Evolutionary conservation across 495 filamentous ascomycete species (phyloP).

Genomic region (Aspergillus sclerotiicarbonarius): DNA sequence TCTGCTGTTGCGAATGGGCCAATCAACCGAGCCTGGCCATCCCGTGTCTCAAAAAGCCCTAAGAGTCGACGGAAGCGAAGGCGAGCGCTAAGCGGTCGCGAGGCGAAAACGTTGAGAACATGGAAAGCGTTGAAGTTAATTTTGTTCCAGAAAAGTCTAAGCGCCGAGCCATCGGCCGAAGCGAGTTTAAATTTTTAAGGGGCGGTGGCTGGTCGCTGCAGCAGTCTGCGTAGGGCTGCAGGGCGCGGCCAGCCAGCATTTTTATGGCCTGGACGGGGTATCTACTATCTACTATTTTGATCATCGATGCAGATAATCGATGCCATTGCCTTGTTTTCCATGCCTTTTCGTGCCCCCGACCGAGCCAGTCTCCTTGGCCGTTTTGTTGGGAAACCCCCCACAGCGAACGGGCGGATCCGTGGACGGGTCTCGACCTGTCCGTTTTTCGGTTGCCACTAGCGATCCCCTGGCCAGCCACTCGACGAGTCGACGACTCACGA

Average conservation of each 20-base stretch:
- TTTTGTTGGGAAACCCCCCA: background rate
- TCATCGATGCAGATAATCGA: no score
- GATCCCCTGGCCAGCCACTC: background rate
- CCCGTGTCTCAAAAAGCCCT: background rate
- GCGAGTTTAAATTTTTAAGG: background rate
- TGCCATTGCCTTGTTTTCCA: no score
- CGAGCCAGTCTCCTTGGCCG: no score
- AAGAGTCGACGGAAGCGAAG: background rate
- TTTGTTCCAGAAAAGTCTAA: background rate
- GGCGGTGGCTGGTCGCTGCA: background rate
- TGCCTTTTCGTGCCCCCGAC: no score
- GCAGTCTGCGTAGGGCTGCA: no score
- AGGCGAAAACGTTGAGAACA: slow-evolving; percentile 5
- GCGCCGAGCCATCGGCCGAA: no score
- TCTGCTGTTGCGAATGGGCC: background rate
- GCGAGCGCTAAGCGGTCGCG: background rate
- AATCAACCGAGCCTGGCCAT: background rate
- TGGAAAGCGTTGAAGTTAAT: slow-evolving; percentile 1
- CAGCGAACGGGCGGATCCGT: background rate
- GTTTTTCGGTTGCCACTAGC: background rate
- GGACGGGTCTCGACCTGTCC: background rate
- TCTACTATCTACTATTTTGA: no score
- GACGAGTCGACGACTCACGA: background rate
- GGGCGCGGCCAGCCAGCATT: no score
- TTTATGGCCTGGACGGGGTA: no score